Evolutionary conservation across 2,329 filamentous ascomycete species (phyloP), one percentile per base, ranked within the genome.

Genomic region (Pseudogymnoascus sp.): DNA sequence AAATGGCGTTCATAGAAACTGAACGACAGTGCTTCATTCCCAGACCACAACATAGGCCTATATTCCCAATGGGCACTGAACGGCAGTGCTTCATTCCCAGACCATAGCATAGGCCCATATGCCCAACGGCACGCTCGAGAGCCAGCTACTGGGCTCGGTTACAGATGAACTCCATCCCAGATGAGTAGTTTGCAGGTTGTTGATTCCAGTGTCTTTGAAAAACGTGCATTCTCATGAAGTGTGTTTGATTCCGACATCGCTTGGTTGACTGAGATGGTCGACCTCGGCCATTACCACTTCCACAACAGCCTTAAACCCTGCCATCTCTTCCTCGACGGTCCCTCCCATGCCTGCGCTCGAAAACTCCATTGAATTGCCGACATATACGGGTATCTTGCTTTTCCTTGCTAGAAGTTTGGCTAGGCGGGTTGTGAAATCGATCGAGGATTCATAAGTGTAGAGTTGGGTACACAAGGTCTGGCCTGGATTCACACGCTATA

Each of bases 241-340:
- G 16, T 21, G 29, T 57, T 57, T 57, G 51, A 57, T 57, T 34
- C 29, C 29, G 51, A 14, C 51, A 57, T 57, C 51, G 51, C n/a
- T 57, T 16, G 51, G 29, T 14, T 34, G 51, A 4, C 51, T 21
- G 29, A 57, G 51, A 34, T 36, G 11, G 5, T 76, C 72, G 54
- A 88, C 74, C 68, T 84, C 80, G 47, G 78, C 77, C 72, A 86
- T 77, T 12, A 93, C 83, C 57, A 89, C 84, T 64, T 89, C 83
- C 34, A 93, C 86, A 42, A 96, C 85, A 67, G 82, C 83, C 71
- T 84, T 86, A 70, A 97, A 87, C 0, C 89, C 91, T 72, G 93
- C 91, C 86, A 97, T 93, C 77, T 97, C 93, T 79, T 97, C 95
- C 73, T 97, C 93, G 5, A 93, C 85, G 0, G 86, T 89, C 18